Percentiles rank a stretch among this genome's conserved stretches.
Conservation (phyloP, 805 yeast species). For the Scheffersomyces ergatensis region DNA sequence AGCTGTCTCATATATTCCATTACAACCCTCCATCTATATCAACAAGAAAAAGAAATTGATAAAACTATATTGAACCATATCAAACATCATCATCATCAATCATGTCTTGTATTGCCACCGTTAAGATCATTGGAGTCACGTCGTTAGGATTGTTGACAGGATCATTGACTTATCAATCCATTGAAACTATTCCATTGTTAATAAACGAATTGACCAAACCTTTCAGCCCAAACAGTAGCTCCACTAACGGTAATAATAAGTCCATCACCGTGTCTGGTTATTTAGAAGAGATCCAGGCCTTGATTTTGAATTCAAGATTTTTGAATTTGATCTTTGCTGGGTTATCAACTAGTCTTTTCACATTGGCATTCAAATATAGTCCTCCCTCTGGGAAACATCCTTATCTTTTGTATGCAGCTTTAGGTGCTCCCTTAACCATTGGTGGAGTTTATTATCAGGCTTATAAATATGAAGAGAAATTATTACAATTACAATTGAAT, state of each 20-base stretch:
- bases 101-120: slow-evolving; percentile 35
- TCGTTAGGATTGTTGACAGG: slow-evolving; percentile 67
- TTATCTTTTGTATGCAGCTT: slow-evolving; percentile 63
- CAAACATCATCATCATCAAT: too few species aligned
- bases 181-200: slow-evolving; percentile 9
- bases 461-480: slow-evolving; percentile 13
- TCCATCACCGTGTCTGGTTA: not conserved
- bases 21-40: too few species aligned
- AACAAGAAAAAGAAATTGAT: too few species aligned
- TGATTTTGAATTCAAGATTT: slow-evolving; percentile 20
- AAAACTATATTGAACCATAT: too few species aligned
- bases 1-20: too few species aligned
- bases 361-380: slow-evolving; percentile 55
- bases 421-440: slow-evolving; percentile 49
- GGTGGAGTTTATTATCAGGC: slow-evolving; percentile 16
- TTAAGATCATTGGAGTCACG: slow-evolving; percentile 63
- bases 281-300: slow-evolving; percentile 10
- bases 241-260: not conserved
- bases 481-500: slow-evolving; percentile 8
- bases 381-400: slow-evolving; percentile 65
- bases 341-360: slow-evolving; percentile 50
- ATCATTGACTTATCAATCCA: slow-evolving; percentile 41
- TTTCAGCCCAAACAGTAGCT: not conserved
- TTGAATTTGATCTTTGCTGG: slow-evolving; percentile 38
- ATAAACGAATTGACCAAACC: slow-evolving; percentile 4